Evolutionary conservation across 768 basidiomycete genomes (phyloP), one percentile per base, ranked within the genome.

Genomic region (Xerocomellus dryophilus): DNA sequence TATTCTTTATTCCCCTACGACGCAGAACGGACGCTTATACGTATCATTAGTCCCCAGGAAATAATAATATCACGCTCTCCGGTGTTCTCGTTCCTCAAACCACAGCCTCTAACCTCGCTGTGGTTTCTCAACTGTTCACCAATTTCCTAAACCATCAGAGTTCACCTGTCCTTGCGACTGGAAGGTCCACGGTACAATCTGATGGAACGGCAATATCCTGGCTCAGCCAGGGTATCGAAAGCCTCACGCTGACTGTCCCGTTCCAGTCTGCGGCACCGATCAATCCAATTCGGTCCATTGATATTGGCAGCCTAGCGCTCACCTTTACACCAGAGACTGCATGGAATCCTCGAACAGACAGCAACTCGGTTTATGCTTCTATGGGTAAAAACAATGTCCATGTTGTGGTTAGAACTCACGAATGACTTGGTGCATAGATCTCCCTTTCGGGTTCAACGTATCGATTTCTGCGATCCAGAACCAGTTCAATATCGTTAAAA

Each of bases 381-480:
- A 74, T 89, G 57, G 65, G 84, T 85, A 67, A 51, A 65, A 18
- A 21, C 29, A 18, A 27, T 53, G 12, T 11, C 35, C 31, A n/a
- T 51, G 7, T 18, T 50, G 14, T 44, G 27, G n/a, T n/a, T 29
- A 38, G 15, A 50, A 23, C 27, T 61, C 4, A 48, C 32, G 18
- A 43, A 53, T 53, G 32, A 40, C 3, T 49, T 43, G 46, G n/a
- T 45, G 38, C 50, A 41, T 54, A 86, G 85, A 78, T 57, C 70
- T 90, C 35, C 88, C 88, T 31, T 90, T 90, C 56, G 88, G 88
- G 10, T 90, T 90, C 66, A 71, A 70, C 25, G 8, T 88, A 17
- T 70, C 72, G 1, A 81, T 89, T 47, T 76, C 73, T 27, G 66
- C 85, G 54, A 88, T 90, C 31, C 72, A 80, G 63, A 89, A 90